phyloP scores from a whole-genome alignment of 1,284 basidiomycete genomes.

The Wolfiporia cocos region DNA sequence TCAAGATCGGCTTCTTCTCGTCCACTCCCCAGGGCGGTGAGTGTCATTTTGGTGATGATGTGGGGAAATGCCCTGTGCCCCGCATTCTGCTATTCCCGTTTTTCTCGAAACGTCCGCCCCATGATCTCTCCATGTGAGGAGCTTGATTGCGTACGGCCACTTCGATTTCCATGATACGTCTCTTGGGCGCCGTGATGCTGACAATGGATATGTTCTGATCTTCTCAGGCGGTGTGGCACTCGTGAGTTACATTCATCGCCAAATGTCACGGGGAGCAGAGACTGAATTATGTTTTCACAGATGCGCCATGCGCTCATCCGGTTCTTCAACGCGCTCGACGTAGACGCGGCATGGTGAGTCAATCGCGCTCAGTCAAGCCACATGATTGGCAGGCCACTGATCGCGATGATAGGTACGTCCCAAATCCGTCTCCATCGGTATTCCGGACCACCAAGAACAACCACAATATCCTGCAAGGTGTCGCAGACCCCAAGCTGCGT shows the following conservation, averaged over 20 bases:
- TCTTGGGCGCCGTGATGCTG: conserved; percentile 10
- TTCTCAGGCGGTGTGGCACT: conserved; percentile 77
- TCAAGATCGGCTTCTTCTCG: conserved; percentile 86
- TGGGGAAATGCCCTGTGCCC: conserved; percentile 8
- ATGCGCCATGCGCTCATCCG: conserved; percentile 88
- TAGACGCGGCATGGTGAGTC: conserved; percentile 73
- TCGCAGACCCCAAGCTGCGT: conserved; percentile 68
- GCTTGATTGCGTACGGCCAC: conserved; percentile 23
- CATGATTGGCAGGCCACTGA: neutral
- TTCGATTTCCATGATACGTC: no score
- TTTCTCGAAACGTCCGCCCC: neutral
- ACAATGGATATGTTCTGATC: conserved; percentile 14
- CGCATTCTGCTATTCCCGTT: neutral
- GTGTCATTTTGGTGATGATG: conserved; percentile 9
- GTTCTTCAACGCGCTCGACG: conserved; percentile 71
- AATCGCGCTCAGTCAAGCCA: no score
- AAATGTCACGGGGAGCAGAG: conserved; percentile 6
- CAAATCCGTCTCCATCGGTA: conserved; percentile 79
- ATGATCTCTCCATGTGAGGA: conserved; percentile 12
- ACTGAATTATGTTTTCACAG: conserved; percentile 31
- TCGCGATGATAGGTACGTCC: conserved; percentile 61
- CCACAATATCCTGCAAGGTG: conserved; percentile 85
- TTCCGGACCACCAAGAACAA: conserved; percentile 92
- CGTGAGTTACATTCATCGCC: conserved; percentile 34
- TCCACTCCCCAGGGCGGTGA: conserved; percentile 85